A percentile compares a stretch with the other conserved stretches of the same genome.
Evolutionary conservation across 352 stramenopile genomes (phyloP).

Genomic region (Paralagenidium karlingii): DNA sequence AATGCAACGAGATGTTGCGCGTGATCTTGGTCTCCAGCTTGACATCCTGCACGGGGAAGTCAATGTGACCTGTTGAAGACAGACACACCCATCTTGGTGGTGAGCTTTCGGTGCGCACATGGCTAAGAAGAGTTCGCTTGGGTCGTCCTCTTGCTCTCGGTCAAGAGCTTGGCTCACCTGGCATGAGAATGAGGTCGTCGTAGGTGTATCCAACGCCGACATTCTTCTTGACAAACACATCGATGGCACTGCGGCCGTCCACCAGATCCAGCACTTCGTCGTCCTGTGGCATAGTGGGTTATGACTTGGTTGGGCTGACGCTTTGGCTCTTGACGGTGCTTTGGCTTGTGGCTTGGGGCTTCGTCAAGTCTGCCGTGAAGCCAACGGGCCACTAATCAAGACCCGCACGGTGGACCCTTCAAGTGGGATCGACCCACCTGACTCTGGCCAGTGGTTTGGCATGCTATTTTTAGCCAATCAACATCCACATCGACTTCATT

Average conservation of each 20-base stretch:
- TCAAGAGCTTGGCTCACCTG: conserved; percentile 12
- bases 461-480: no score
- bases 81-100: conserved; percentile 6
- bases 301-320: no score
- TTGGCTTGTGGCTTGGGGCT: no score
- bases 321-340: no score
- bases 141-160: not conserved
- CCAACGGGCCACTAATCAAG: no score
- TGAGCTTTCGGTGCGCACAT: not conserved
- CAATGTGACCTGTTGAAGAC: conserved; percentile 77
- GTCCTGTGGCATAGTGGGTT: conserved; percentile 23
- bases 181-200: conserved; percentile 68
- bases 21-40: conserved; percentile 91
- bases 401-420: no score
- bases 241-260: conserved; percentile 60
- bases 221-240: conserved; percentile 84
- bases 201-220: conserved; percentile 61
- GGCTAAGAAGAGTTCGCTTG: conserved; percentile 3
- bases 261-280: conserved; percentile 39
- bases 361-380: no score
- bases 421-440: no score
- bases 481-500: no score
- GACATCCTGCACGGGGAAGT: conserved; percentile 89
- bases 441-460: no score
- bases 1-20: conserved; percentile 92